phyloP scores from a whole-genome alignment of 805 yeast species.

The Candida golubevii region DNA sequence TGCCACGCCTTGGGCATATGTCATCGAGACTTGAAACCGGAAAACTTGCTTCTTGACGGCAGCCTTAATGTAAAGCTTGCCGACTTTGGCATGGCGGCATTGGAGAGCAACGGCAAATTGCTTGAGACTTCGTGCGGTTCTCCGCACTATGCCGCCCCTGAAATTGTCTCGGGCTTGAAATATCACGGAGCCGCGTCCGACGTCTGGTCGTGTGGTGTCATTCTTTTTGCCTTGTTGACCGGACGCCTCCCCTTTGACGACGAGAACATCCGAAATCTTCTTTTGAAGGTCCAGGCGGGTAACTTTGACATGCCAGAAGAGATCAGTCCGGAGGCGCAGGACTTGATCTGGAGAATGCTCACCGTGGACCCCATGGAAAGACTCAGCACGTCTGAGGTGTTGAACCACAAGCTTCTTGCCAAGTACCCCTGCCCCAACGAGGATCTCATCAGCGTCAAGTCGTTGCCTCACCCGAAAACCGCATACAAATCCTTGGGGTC shows the following conservation, averaged over 20 bases:
- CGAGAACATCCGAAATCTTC: conserved; percentile 65
- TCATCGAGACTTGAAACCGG: conserved; percentile 81
- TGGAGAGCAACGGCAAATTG: conserved; percentile 65
- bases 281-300: conserved; percentile 75
- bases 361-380: conserved; percentile 69
- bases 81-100: conserved; percentile 88
- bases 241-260: conserved; percentile 85
- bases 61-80: conserved; percentile 71
- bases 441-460: conserved; percentile 41
- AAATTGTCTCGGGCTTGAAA: conserved; percentile 70
- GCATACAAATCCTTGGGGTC: conserved; percentile 49
- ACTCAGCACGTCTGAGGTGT: conserved; percentile 61
- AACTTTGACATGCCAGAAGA: conserved; percentile 66
- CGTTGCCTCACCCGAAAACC: conserved; percentile 53
- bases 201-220: conserved; percentile 87
- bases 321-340: conserved; percentile 61
- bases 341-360: conserved; percentile 60
- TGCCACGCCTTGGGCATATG: conserved; percentile 78
- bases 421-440: conserved; percentile 49
- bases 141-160: conserved; percentile 88
- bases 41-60: conserved; percentile 65
- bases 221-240: conserved; percentile 70
- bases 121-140: conserved; percentile 83
- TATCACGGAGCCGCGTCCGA: conserved; percentile 85
- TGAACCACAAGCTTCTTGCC: conserved; percentile 51